These are phyloP conservation scores for Pseudogymnoascus sp. DNA, from an alignment of 2,329 filamentous ascomycete species.

Conservation along the genomic window DNA sequence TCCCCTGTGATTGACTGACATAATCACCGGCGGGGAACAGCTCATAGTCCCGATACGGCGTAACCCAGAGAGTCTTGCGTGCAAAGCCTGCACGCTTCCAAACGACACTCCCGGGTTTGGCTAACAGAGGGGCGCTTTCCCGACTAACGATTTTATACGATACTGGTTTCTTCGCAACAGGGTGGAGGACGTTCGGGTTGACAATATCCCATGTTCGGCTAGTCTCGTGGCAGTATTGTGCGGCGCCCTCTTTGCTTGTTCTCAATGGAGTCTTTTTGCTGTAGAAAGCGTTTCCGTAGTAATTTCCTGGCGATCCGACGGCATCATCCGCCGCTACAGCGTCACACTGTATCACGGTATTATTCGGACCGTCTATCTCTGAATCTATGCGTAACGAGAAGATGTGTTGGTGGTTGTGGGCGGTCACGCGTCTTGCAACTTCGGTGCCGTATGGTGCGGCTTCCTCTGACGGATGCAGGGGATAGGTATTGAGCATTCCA, in stretches of 20 bases:
- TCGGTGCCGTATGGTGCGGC: constrained; percentile 83
- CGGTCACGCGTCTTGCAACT: constrained; percentile 83
- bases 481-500: constrained; percentile 86
- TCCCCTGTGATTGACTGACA: constrained; percentile 50
- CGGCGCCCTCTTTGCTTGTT: constrained; percentile 59
- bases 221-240: constrained; percentile 74
- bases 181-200: constrained; percentile 77
- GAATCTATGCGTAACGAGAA: constrained; percentile 86
- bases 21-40: constrained; percentile 52
- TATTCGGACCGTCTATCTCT: constrained; percentile 76
- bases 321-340: constrained; percentile 62
- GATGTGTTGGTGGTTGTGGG: constrained; percentile 92
- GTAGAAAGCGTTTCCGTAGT: constrained; percentile 84
- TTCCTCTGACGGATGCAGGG: constrained; percentile 72
- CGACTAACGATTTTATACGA: constrained; percentile 86
- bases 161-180: constrained; percentile 75
- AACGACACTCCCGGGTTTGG: constrained; percentile 72
- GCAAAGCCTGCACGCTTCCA: constrained; percentile 52
- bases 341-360: constrained; percentile 80
- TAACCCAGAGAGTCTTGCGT: constrained; percentile 50
- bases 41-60: constrained; percentile 49
- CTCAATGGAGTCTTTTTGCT: constrained; percentile 73
- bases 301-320: constrained; percentile 74
- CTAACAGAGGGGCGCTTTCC: constrained; percentile 70
- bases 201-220: constrained; percentile 84